Evolutionary conservation across 2,329 filamentous ascomycete species (phyloP), one percentile per base, ranked within the genome.

Genomic region (Chrysoporthe deuterocubensis): DNA sequence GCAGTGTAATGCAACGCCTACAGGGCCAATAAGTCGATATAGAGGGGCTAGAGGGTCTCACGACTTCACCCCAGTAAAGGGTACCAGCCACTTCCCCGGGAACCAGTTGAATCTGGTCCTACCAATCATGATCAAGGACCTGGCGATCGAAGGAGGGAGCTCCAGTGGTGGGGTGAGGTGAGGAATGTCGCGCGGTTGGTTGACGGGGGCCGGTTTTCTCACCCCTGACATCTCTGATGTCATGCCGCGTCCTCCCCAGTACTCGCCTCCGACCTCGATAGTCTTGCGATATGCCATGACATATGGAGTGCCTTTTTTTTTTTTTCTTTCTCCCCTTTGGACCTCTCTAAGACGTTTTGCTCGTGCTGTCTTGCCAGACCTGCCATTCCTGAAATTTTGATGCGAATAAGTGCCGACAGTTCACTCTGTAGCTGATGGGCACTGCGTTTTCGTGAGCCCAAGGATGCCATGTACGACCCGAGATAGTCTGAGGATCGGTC

Each of bases 181-280:
- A 11, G 26, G 37, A 44, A 32, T n/a, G 64, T 6, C 7, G 37
- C 11, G 32, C 16, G 42, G 42, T 37, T 65, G 63, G 44, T 65
- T 42, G 54, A 42, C 16, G n/a, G 21, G 43, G 5, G 37, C 40
- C 4, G 48, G 58, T 40, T 46, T 44, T 57, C 21, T 18, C 50
- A 54, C 50, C 50, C 50, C 50, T 58, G 42, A 40, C 37, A 42
- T 21, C 6, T 48, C 50, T 67, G 65, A 63, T 63, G 65, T 67
- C 65, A 67, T 67, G 43, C 50, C 62, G 64, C 64, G 43, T 61
- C 37, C 37, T 40, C 37, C 37, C 37, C 37, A 40, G 37, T 6
- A 9, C 37, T 40, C 37, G 9, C 37, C 37, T 40, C 26, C 9
- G 37, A 40, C 37, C 37, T 9, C 37, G 4, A 9, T 5, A 40